phyloP scores from a whole-genome alignment of 2,329 filamentous ascomycete genomes.

The Colletotrichum siamense region DNA sequence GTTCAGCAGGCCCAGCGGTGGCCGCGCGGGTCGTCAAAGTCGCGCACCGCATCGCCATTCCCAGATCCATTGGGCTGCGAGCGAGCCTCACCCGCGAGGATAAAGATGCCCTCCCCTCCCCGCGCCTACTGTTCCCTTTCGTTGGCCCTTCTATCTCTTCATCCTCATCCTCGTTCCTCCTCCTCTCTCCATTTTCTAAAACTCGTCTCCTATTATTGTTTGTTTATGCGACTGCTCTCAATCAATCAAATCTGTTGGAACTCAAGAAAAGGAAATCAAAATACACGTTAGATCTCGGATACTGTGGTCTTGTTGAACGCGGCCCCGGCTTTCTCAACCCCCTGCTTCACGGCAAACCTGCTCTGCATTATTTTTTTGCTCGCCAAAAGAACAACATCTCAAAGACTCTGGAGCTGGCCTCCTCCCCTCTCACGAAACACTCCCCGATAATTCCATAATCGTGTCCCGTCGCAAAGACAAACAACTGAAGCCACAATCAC shows the following conservation, averaged over 20 bases:
- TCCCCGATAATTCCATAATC: slow-evolving; percentile 21
- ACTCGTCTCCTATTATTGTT: neutral
- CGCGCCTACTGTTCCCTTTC: slow-evolving; percentile 6
- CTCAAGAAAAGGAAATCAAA: neutral
- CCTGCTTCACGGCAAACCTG: slow-evolving; percentile 27
- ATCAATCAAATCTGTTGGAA: slow-evolving; percentile 2
- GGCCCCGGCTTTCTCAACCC: neutral
- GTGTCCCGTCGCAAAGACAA: slow-evolving; percentile 17
- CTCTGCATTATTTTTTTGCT: neutral
- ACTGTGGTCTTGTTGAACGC: slow-evolving; percentile 26
- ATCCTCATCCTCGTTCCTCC: slow-evolving; percentile 3
- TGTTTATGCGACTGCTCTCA: slow-evolving; percentile 2
- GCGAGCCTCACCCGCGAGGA: slow-evolving; percentile 11
- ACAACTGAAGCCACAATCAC: slow-evolving; percentile 27
- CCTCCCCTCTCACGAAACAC: neutral
- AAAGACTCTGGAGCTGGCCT: slow-evolving; percentile 23
- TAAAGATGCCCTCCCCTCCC: slow-evolving; percentile 24
- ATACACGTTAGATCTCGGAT: slow-evolving; percentile 28
- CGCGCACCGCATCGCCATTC: slow-evolving; percentile 22
- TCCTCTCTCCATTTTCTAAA: neutral
- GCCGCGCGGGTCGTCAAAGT: slow-evolving; percentile 5
- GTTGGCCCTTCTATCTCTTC: slow-evolving; percentile 19
- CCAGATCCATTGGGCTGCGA: slow-evolving; percentile 24
- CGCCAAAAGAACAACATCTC: neutral
- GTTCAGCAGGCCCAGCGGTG: neutral